A percentile compares a stretch with the other conserved stretches of the same genome.
Evolutionary conservation across 2,329 filamentous ascomycete genomes (phyloP).

Genomic region (Fusarium sp.): DNA sequence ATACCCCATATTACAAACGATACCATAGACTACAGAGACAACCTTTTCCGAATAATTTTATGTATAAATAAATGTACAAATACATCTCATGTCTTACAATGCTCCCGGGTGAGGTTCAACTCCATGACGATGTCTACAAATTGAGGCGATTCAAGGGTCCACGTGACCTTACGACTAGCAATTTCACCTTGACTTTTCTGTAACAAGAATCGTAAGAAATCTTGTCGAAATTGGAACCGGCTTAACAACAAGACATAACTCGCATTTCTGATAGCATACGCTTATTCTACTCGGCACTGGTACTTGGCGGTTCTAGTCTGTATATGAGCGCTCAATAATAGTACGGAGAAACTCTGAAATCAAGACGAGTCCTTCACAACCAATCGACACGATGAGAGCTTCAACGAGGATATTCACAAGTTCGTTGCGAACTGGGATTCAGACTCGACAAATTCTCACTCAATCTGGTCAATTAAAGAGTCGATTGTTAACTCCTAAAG

Average conservation of each 20-base stretch:
- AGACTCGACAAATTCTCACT: neutral
- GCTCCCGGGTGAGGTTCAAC: neutral
- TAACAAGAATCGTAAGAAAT: neutral
- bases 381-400: constrained; percentile 12
- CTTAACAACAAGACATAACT: neutral
- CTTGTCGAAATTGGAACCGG: neutral
- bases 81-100: neutral
- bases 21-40: neutral
- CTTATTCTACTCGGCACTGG: neutral
- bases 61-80: neutral
- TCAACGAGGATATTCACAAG: constrained; percentile 11
- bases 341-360: neutral
- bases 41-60: neutral
- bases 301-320: neutral
- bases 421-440: neutral
- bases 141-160: constrained; percentile 15
- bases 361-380: neutral
- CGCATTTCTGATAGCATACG: fast-evolving
- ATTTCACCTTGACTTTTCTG: constrained; percentile 15
- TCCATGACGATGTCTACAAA: neutral
- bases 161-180: constrained; percentile 36
- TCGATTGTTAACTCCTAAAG: neutral
- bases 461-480: neutral
- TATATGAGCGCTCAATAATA: neutral
- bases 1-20: constrained; percentile 28